These are phyloP conservation scores for Gynostemma pentaphyllum DNA, from an alignment of 306 rosid species.

Conservation along the genomic window DNA sequence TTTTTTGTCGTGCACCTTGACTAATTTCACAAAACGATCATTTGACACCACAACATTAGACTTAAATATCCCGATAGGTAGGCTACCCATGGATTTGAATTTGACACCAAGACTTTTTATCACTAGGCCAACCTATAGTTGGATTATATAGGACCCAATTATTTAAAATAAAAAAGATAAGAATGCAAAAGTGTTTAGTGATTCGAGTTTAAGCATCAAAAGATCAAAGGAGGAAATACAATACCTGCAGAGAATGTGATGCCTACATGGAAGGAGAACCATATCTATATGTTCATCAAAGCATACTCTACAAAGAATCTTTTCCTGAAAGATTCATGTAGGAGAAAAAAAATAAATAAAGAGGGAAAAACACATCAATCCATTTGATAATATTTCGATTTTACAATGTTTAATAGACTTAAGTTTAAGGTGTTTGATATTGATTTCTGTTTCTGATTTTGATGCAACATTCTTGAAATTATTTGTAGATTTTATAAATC, in stretches of 20 bases:
- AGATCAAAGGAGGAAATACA: not conserved
- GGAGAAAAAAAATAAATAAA: conserved; percentile 2
- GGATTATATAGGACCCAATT: too few species aligned
- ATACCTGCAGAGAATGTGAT: conserved; percentile 80
- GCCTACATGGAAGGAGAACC: conserved; percentile 82
- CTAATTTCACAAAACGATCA: too few species aligned
- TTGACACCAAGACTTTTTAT: too few species aligned
- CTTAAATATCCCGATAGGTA: too few species aligned
- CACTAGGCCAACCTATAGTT: too few species aligned
- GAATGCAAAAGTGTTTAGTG: too few species aligned
- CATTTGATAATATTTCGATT: not conserved
- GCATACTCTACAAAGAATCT: conserved; percentile 81
- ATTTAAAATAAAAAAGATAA: too few species aligned
- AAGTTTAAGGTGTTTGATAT: too few species aligned
- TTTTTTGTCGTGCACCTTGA: too few species aligned
- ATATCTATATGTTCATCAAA: conserved; percentile 70
- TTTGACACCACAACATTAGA: too few species aligned
- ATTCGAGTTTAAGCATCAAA: not conserved
- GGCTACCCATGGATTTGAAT: too few species aligned
- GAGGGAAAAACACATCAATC: not conserved
- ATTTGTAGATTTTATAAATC: not conserved
- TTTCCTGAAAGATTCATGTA: conserved; percentile 47
- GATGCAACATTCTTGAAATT: not conserved
- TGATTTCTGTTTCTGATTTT: not conserved
- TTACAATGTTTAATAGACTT: too few species aligned